These are phyloP conservation scores for Catenaria anguillulae DNA, from an alignment of 371 early-diverging fungal species.

Conservation along the genomic window DNA sequence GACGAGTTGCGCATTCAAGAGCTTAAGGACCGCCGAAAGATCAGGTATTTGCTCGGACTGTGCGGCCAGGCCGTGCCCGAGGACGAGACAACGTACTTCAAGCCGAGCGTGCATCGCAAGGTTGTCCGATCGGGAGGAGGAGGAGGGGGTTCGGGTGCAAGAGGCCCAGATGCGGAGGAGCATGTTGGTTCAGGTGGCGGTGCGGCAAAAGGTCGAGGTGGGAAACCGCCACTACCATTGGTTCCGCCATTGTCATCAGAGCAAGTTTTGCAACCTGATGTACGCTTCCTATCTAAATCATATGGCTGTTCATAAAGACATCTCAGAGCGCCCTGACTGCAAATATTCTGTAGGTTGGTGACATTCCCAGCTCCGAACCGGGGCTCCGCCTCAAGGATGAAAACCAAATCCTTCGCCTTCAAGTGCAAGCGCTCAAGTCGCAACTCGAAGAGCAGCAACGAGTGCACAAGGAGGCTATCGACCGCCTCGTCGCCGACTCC, in stretches of 20 bases:
- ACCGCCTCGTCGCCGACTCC: constrained; percentile 21
- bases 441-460: constrained; percentile 28
- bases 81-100: constrained; percentile 33
- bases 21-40: constrained; percentile 35
- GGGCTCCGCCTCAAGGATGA: no score
- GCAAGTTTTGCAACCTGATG: no score
- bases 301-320: no score
- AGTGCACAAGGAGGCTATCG: constrained; percentile 20
- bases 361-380: no score
- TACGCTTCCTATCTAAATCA: no score
- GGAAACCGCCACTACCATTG: no score
- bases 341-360: no score
- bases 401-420: constrained; percentile 22
- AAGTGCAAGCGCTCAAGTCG: constrained; percentile 22
- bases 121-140: neutral
- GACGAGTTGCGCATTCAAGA: constrained; percentile 39
- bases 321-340: no score
- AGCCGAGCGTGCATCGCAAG: neutral
- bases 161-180: neutral
- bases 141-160: constrained; percentile 3
- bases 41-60: constrained; percentile 28
- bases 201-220: no score
- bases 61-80: constrained; percentile 13
- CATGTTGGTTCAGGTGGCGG: neutral
- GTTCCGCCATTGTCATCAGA: no score